Evolutionary conservation across 2,329 filamentous ascomycete species (phyloP), one percentile per base, ranked within the genome.

Genomic region (Cadophora sp.): DNA sequence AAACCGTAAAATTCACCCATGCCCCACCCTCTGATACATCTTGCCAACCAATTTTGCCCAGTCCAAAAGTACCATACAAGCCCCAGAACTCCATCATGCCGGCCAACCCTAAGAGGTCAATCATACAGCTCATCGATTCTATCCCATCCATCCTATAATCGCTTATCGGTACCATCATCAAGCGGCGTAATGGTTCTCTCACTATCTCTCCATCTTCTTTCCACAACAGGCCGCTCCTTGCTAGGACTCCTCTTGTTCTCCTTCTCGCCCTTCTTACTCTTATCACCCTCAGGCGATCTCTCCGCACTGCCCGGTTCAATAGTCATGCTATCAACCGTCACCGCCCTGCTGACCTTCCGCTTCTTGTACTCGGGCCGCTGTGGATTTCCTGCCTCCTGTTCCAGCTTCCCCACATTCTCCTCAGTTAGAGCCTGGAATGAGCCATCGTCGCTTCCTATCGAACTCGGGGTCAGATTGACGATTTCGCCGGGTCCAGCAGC

Each of bases 341-440:
- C 16, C 11, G 62, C 46, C 46, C 19, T 56, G 51, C 50, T 70
- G 19, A 51, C 48, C 55, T 56, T 60, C 53, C 62, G 48, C 46
- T n/a, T 65, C 62, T 31, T 61, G 48, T 48, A 37, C 40, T 68
- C 62, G 16, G n/a, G 48, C 26, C 56, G 60, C 37, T 46, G 60
- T 14, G 31, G 12, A 26, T 24, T 29, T 9, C 50, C 61, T 37
- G 40, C 69, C 51, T 82, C 79, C 66, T 77, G 78, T 66, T 80
- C 80, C 55, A 87, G 73, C 69, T 79, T 84, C 43, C 82, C 84
- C 58, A 87, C 78, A 71, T 87, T 87, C 73, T 85, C 85, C 69
- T 85, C 82, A 0, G 85, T 87, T 69, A 87, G 72, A 5, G 81
- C 81, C 65, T 86, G 83, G 3, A 81, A 81, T 48, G 31, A 22